Base-by-base conservation (phyloP, 768 basidiomycete species). In the Mycena pura region DNA sequence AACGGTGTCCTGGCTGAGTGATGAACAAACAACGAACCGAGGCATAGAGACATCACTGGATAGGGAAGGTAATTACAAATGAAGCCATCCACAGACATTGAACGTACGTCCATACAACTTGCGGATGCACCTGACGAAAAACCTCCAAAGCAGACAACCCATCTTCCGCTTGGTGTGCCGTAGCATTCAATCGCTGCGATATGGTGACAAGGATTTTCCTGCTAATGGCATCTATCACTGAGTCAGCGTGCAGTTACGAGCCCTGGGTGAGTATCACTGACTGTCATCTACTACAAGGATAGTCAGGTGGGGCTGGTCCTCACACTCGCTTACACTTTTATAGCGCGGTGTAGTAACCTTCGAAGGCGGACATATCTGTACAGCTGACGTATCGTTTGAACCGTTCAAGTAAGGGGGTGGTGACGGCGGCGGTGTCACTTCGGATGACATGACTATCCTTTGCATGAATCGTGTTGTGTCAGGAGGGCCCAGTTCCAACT, bases 21-120 rank as follows among this genome's bases (percentile, higher is more conserved):
- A 19, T n/a, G n/a, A n/a, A n/a, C n/a, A 25, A 43, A 40, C 24
- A 40, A 52, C 62, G 47, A 14, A 57, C 56, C 62, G 56, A 17
- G 62, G 62, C 62, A 63, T 63, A 13, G 57, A 59, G 36, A 63
- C 41, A 43, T 63, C 62, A 6, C 57, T 59, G 24, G 11, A 19
- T 0, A 6, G 29, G 17, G 15, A 4, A 53, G 27, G 19, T 55
- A 1, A 36, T 45, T 34, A 32, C 14, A 32, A 8, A 46, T 28
- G 17, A 43, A 41, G 21, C 17, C 34, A 47, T n/a, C 5, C 25
- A 10, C 29, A 31, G 19, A 27, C 25, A 27, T 47, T 1, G 44
- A 29, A 59, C 57, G 31, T 21, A 59, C 51, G 62, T 63, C 62
- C 62, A 63, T 7, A 63, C 62, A 44, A 54, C 57, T 28, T 63